Base-by-base conservation (phyloP, 768 basidiomycete genomes). In the Porpolomopsis calyptriformis region DNA sequence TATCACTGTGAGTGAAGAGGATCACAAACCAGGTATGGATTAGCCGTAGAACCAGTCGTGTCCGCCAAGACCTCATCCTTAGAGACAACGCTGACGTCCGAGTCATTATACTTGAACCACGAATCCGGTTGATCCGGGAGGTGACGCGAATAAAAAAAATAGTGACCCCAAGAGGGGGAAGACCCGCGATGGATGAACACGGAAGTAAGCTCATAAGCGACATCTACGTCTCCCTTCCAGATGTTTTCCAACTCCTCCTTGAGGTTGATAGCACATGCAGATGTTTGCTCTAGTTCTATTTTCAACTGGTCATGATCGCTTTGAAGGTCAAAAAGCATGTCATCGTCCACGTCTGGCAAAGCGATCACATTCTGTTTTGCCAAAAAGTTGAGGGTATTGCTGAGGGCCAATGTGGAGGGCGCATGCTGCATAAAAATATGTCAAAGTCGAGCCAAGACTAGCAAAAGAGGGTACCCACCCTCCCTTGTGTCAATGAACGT, bases 101-200 rank as follows among this genome's bases (percentile, higher is more conserved):
- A 88, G 59, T 97, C 93, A 59, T 97, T 97, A 67, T 94, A 91
- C 65, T 94, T 94, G 74, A 92, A 90, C 89, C 92, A 97, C 36
- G 74, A 72, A 47, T 96, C 84, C 9, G 82, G 81, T 19, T 78
- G 64, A 40, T 78, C 76, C 1, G 91, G 93, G 11, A 96, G 69
- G 60, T 90, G 74, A 33, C 91, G 76, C 45, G 92, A 88, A 61
- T 94, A 96, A 64, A 97, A 89, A 71, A 91, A 98, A 63, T 96
- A 96, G 60, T 96, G 93, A 2, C 91, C 91, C 66, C 80, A 91
- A 5, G 84, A 85, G 1, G 88, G 81, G 14, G 81, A 85, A 45
- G 82, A 75, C 40, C 92, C 93, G 23, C 93, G 82, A 62, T 98
- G 93, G 49, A 97, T 85, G 69, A 90, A 98, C 16, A 97, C 94